Conservation (phyloP, 1,284 basidiomycete genomes). For the Vanrija sp. region DNA sequence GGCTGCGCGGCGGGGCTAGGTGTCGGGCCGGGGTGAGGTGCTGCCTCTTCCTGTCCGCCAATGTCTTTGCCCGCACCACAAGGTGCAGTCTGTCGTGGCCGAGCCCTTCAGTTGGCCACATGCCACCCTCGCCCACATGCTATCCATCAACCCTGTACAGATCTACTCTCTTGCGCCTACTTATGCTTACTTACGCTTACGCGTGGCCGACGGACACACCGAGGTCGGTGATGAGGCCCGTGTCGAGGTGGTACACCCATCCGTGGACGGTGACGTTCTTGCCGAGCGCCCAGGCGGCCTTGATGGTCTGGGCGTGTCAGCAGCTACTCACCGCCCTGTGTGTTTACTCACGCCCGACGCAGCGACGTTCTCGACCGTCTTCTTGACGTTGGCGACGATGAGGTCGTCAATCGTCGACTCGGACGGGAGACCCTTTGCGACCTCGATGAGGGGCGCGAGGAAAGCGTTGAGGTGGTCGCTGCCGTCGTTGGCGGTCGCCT, state of each 20-base stretch:
- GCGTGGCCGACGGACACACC: conserved; percentile 43
- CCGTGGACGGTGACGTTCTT: conserved; percentile 70
- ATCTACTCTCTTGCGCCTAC: too few species aligned
- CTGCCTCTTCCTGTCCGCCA: too few species aligned
- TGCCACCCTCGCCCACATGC: too few species aligned
- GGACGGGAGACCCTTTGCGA: conserved; percentile 56
- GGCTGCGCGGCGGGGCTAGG: too few species aligned
- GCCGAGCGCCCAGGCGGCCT: conserved; percentile 65
- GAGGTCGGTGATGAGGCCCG: conserved; percentile 68
- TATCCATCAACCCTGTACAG: too few species aligned
- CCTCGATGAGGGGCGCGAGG: conserved; percentile 64
- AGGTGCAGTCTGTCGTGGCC: too few species aligned
- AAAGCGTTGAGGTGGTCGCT: conserved; percentile 61
- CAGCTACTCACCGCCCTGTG: background rate
- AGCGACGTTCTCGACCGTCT: conserved; percentile 68
- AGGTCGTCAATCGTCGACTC: conserved; percentile 55
- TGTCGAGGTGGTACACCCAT: conserved; percentile 72
- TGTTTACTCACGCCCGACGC: conserved; percentile 15
- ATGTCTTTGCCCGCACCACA: too few species aligned
- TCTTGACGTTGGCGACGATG: conserved; percentile 71
- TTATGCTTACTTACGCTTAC: too few species aligned
- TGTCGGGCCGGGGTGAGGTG: too few species aligned
- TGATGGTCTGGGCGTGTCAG: conserved; percentile 53
- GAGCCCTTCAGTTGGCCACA: too few species aligned
- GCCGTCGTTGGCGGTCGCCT: conserved; percentile 23